Percentiles rank a stretch among this genome's conserved stretches.
These are phyloP conservation scores for Vigna nakashimae DNA, from an alignment of 306 rosid species.

Conservation along the genomic window DNA sequence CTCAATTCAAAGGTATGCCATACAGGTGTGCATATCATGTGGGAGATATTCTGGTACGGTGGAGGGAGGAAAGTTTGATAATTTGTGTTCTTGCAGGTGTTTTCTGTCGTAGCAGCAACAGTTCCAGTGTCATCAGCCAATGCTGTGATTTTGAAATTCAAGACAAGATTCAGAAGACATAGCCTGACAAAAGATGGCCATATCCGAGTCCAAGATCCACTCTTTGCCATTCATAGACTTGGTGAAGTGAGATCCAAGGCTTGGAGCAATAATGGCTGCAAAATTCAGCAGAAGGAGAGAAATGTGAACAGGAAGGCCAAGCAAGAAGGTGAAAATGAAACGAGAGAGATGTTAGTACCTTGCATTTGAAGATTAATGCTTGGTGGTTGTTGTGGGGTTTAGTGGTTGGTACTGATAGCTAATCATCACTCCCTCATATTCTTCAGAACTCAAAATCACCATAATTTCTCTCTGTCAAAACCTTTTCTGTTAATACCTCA, in stretches of 20 bases:
- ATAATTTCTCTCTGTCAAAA: not conserved
- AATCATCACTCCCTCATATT: conserved; percentile 24
- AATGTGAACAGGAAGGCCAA: conserved; percentile 49
- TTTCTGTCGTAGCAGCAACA: conserved; percentile 48
- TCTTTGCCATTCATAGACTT: conserved; percentile 63
- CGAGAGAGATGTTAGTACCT: not conserved
- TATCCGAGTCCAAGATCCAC: conserved; percentile 44
- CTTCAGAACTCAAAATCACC: conserved; percentile 17
- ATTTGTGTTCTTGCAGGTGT: conserved; percentile 47
- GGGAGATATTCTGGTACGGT: conserved; percentile 33
- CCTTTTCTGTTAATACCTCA: not conserved
- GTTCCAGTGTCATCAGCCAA: conserved; percentile 49
- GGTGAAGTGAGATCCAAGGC: conserved; percentile 39
- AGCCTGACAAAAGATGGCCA: conserved; percentile 46
- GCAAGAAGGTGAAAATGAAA: conserved; percentile 35
- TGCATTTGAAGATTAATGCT: conserved; percentile 14
- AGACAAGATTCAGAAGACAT: conserved; percentile 49
- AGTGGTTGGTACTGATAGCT: conserved; percentile 16
- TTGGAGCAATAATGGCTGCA: conserved; percentile 40
- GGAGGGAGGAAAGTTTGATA: conserved; percentile 28
- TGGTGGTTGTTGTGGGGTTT: conserved; percentile 29
- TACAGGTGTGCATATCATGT: conserved; percentile 30
- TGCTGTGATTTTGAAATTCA: conserved; percentile 46
- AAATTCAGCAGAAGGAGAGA: conserved; percentile 46
- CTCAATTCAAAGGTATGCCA: conserved; percentile 30